Evolutionary conservation across 1,284 basidiomycete genomes (phyloP), one percentile per base, ranked within the genome.

Genomic region (Polyporus tsugae): DNA sequence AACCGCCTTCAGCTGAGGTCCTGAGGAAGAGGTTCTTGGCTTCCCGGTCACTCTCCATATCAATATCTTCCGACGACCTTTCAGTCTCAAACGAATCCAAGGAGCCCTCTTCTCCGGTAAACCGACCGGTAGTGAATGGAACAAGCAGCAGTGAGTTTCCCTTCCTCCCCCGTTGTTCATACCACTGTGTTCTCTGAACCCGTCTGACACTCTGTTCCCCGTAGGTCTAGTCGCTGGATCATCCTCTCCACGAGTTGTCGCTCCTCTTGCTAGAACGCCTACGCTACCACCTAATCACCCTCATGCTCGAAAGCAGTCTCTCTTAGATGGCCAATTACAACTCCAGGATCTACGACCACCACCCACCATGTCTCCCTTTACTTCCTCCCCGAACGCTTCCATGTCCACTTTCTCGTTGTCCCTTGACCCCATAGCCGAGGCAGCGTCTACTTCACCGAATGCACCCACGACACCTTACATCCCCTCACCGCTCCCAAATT

Each of bases 231-330:
- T 39, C 13, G 39, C 67, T 71, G 77, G 73, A 35, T 74, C 76
- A 11, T 71, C 77, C 11, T 75, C 80, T 3, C 74, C 77, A 9
- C 77, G 73, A 6, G 73, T 78, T 74, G 78, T 85, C n/a, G 86
- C 87, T 0, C 82, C 86, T 17, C 77, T 89, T 33, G 78, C 85
- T 19, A 85, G 89, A 29, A 84, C 86, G 6, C 82, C 87, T 57
- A 76, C 85, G 15, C 82, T 90, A 35, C 81, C 88, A 1, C 80
- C 86, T 2, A 84, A 87, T 49, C 93, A 94, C 74, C 92, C 93
- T 0, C 92, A 94, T 72, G 92, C 91, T 0, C 87, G 93, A 49
- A 94, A 94, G 77, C 83, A 87, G 35, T 94, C 91, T 19, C 78
- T 92, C 4, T 67, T 89, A 17, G 90, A 91, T 72, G 86, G 85